Evolutionary conservation across 78 protist genomes (phyloP), one percentile per base, ranked within the genome.

Genomic region (Isochrysis galbana): DNA sequence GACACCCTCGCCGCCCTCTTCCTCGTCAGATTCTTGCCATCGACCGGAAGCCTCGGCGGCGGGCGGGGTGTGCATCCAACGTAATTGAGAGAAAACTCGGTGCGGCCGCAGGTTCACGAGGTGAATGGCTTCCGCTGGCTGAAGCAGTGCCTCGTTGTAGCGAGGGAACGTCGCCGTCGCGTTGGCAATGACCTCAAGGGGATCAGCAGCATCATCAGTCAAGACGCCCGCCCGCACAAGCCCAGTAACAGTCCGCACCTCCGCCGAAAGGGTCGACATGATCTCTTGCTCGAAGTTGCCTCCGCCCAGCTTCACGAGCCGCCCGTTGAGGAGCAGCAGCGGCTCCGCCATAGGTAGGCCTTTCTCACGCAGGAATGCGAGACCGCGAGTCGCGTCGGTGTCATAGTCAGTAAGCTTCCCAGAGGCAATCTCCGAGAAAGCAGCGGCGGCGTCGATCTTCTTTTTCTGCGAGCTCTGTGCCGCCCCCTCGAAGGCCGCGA

Each of bases 201-300:
- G 7, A 29, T 77, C 84, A 23, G 5, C 26, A 23, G 3, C 14
- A 5, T 34, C 84, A 29, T 77, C 84, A 5, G 84, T 77, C 32
- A 77, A 46, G 47, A 14, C 61, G 14, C 61, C 61, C 41, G 14
- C 5, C 5, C 80, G 34, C 25, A 70, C 41, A 3, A 70, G 80
- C 44, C 80, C 4, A 19, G 1, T 14, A 17, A 70, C 42, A 41
- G 4, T 4, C 39, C 41, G 34, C 41, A 5, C 17, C 84, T 77
- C 84, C 32, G 46, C 46, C 3, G 2, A 0, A 10, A 77, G 84
- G 14, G 84, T 32, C 47, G 2, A 0, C 84, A 77, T 77, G 32
- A 39, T 32, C 46, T 77, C 84, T 46, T 77, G 84, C 84, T 77
- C 84, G 84, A 39, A 77, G 84, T 39, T 77, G 47, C 17, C 36